Base-by-base conservation (phyloP, 2,329 filamentous ascomycete genomes). In the Exophiala calicioides region DNA sequence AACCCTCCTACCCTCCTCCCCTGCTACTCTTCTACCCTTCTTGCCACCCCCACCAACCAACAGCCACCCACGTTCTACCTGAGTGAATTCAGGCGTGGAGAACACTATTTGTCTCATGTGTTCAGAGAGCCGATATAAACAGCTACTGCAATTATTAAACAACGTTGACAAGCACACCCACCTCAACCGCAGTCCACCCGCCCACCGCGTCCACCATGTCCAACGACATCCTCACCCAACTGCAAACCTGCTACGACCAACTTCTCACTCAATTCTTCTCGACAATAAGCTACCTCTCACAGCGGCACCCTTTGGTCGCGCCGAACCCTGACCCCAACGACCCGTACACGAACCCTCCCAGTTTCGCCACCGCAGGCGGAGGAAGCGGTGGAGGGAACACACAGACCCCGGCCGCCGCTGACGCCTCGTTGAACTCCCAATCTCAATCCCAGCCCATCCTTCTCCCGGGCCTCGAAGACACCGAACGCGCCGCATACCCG, bases 241-340 rank as follows among this genome's bases (percentile, higher is more conserved):
- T 76, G 27, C 73, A 76, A 63, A 73, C 72, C 44, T 74, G 72
- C 56, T 68, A 75, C 29, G 72, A 75, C 56, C 73, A 76, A 69
- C 68, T 75, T 23, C 69, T 71, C 59, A 75, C 71, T 36, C 73
- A 76, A 65, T 73, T 74, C 68, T 75, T 74, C 61, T 71, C 72
- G 44, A 74, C 72, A 23, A 63, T 75, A 45, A 68, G 69, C 62
- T 76, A 75, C 58, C 64, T 75, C 47, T 68, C 62, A 64, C 46
- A 73, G 71, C 62, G 71, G 69, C 61, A 71, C 69, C 61, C 68
- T 67, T 57, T 69, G 4, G 35, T 58, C 64, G 32, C 65, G 64
- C 44, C 68, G 65, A 21, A 66, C 50, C 9, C 60, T 58, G 24
- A 67, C 64, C 12, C 54, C 53, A 32, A 58, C 60, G 47, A 58